Evolutionary conservation across 164 flowering plant species (phyloP).

Genomic region (Akebia trifoliata): DNA sequence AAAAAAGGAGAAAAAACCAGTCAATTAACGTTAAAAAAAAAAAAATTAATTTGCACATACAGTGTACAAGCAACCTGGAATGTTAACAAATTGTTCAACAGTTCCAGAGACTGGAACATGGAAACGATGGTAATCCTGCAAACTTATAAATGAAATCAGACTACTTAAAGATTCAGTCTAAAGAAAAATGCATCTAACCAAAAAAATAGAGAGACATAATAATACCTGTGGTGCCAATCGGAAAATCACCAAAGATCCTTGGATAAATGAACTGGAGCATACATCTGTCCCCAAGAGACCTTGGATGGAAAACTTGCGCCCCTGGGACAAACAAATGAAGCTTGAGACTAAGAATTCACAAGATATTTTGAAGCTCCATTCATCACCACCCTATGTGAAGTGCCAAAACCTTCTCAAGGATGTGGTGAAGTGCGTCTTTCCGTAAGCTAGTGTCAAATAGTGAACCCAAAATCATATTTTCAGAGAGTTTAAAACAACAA

Average conservation of each 20-base stretch:
- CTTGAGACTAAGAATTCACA: constrained; percentile 1
- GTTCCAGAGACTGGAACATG: constrained; percentile 86
- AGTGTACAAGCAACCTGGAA: constrained; percentile 87
- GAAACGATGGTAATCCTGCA: constrained; percentile 95
- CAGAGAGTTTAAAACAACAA: no score
- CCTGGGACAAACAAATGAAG: constrained; percentile 35
- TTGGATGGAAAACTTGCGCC: constrained; percentile 83
- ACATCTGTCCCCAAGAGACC: constrained; percentile 76
- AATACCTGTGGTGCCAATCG: constrained; percentile 99
- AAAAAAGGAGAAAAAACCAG: constrained; percentile 1
- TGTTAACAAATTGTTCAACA: constrained; percentile 52
- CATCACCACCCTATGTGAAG: no score
- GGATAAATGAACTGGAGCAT: constrained; percentile 39
- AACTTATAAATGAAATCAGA: constrained; percentile 1
- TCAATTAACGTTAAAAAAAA: neutral
- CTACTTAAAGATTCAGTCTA: neutral
- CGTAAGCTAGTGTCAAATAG: no score
- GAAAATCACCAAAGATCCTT: constrained; percentile 84
- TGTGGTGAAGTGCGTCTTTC: no score
- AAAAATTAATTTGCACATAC: constrained; percentile 31
- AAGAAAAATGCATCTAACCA: neutral
- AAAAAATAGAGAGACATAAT: neutral
- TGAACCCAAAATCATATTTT: no score
- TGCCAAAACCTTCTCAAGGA: no score
- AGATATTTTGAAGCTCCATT: neutral